These are phyloP conservation scores for Morella rubra DNA, from an alignment of 306 rosid species.

Conservation along the genomic window DNA sequence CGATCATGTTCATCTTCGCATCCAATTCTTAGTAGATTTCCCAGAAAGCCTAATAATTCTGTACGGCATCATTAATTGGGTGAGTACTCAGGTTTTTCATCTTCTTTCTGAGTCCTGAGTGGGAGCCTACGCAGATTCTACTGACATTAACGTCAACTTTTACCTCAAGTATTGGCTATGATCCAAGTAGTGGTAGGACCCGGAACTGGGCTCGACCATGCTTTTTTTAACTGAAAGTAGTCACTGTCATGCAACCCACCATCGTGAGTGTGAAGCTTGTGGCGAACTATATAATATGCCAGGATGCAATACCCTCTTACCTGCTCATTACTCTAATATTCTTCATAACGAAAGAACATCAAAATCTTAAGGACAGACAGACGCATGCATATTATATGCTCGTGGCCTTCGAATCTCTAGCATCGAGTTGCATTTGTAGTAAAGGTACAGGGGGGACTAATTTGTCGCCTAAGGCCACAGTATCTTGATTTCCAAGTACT, in stretches of 20 bases:
- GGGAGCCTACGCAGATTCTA: neutral
- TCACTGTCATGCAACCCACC: too few relatives aligned
- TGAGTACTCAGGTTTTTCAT: neutral
- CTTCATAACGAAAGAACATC: too few relatives aligned
- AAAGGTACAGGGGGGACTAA: conserved; percentile 7
- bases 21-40: neutral
- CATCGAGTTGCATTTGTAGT: conserved; percentile 10
- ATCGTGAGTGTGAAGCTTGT: too few relatives aligned
- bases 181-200: conserved; percentile 11
- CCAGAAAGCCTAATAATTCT: neutral
- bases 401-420: too few relatives aligned
- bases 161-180: neutral
- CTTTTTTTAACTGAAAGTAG: neutral
- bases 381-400: too few relatives aligned
- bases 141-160: neutral
- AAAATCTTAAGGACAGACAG: too few relatives aligned
- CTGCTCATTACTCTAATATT: too few relatives aligned
- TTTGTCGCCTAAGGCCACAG: conserved; percentile 45
- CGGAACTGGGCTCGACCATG: neutral
- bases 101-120: accelerated
- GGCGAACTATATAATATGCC: too few relatives aligned
- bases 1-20: neutral
- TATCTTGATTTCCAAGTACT: conserved; percentile 52
- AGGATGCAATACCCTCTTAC: too few relatives aligned
- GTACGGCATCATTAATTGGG: neutral